Percentiles rank a stretch among this genome's conserved stretches.
phyloP scores from a whole-genome alignment of 1,139 yeast genomes.

The Geotrichum europaeum region DNA sequence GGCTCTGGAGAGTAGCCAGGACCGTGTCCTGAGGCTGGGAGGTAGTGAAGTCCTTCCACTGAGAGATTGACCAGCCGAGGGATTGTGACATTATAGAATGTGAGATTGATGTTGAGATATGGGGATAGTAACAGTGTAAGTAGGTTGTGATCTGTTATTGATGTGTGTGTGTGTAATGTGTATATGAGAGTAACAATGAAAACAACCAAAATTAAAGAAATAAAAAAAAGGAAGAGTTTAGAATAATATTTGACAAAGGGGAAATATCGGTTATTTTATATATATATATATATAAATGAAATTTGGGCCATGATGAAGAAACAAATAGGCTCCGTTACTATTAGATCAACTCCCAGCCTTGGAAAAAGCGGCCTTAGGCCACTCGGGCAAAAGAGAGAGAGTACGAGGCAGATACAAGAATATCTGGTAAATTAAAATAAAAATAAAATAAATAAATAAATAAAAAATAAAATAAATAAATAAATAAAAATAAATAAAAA shows the following conservation, averaged over 20 bases:
- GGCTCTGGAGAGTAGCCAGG: constrained; percentile 41
- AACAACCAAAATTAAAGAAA: background rate
- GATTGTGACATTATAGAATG: background rate
- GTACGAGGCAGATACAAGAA: background rate
- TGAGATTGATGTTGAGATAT: background rate
- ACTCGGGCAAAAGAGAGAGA: background rate
- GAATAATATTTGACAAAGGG: background rate
- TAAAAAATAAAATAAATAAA: background rate
- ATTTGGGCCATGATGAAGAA: background rate
- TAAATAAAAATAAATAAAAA: background rate
- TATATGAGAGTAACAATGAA: background rate
- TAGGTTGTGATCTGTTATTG: background rate
- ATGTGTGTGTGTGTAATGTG: background rate
- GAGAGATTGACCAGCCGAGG: constrained; percentile 55
- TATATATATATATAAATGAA: background rate
- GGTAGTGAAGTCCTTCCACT: constrained; percentile 69
- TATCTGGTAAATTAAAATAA: background rate
- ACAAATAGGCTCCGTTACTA: background rate
- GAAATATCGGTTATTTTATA: background rate
- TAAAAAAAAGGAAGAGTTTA: background rate
- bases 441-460: background rate
- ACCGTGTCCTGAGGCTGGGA: constrained; percentile 61
- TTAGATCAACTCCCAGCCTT: background rate
- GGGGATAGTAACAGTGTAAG: background rate
- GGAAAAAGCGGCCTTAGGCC: background rate